Evolutionary conservation across 2,329 filamentous ascomycete species (phyloP), one percentile per base, ranked within the genome.

Genomic region (Bipolaris cookei): DNA sequence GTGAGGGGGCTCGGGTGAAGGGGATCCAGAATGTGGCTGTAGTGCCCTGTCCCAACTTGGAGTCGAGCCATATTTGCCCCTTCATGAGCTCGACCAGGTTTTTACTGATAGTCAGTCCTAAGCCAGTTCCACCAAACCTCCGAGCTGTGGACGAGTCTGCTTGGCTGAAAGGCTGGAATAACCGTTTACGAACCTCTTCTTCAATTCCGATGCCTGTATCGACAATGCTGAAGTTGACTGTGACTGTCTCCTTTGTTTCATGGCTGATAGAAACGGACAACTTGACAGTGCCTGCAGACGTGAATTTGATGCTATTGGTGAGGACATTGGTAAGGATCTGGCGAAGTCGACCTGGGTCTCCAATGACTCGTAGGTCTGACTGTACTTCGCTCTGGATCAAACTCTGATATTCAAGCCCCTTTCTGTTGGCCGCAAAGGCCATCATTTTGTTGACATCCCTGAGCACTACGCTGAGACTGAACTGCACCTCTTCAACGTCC

Each of bases 401-500:
- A 25, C 84, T 86, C 37, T 84, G 81, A 69, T 92, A 93, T 7
- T 86, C 86, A 3, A 97, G 80, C 39, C 90, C 90, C 70, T 96
- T 91, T 30, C 90, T 85, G 66, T 90, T 86, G 1, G 93, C 92
- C 1, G 90, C 91, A 66, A 96, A 96, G 39, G 89, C 87, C 64
- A 96, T 85, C 91, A 96, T 95, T 72, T 92, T 92, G 50, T 87
- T 90, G 18, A 95, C 90, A 70, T 96, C 92, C 44, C 88, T 83
- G 6, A 93, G 85, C 11, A 92, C 86, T 1, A 91, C 81, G 0
- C 87, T 88, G 1, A 92, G 79, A 25, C 88, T 91, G 66, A 93
- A 94, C 59, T 91, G 89, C 0, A 92, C 89, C 66, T 92, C 89
- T 74, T 92, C 90, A 38, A 93, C 88, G 61, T 92, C 90, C 18